These are phyloP conservation scores for Penicillium sp. DNA, from an alignment of 2,329 filamentous ascomycete species.

Conservation along the genomic window DNA sequence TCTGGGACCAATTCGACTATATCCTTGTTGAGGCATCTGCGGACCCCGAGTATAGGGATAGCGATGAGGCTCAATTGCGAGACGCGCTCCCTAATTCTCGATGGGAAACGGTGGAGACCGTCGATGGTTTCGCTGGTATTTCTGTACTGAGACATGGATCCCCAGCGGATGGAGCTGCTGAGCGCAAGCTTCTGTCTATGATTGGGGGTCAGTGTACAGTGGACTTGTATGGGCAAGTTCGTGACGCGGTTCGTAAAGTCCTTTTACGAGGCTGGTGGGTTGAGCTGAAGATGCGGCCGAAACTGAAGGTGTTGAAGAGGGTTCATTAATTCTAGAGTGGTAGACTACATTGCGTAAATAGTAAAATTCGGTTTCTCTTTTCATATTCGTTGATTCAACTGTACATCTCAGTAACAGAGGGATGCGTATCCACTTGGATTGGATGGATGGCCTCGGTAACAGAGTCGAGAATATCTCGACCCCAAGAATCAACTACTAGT, in stretches of 20 bases:
- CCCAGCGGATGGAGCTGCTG: constrained; percentile 21
- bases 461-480: not conserved
- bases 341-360: not conserved
- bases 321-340: not conserved
- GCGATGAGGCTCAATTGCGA: constrained; percentile 37
- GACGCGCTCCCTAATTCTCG: constrained; percentile 28
- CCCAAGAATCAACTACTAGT: not conserved
- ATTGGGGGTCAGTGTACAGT: constrained; percentile 33
- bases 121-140: constrained; percentile 51
- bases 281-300: constrained; percentile 51
- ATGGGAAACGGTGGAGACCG: constrained; percentile 51
- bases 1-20: constrained; percentile 59
- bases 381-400: not conserved
- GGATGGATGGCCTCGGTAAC: not conserved
- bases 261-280: constrained; percentile 53
- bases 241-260: constrained; percentile 25
- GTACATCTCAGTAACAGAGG: not conserved
- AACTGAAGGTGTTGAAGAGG: constrained; percentile 47
- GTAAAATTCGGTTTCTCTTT: not conserved
- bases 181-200: constrained; percentile 34
- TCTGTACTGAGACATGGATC: constrained; percentile 45
- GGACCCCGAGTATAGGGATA: constrained; percentile 16
- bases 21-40: constrained; percentile 49
- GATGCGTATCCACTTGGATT: not conserved
- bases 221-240: constrained; percentile 25